Evolutionary conservation across 331 rosid species (phyloP).

Genomic region (Pyracantha coccinea): DNA sequence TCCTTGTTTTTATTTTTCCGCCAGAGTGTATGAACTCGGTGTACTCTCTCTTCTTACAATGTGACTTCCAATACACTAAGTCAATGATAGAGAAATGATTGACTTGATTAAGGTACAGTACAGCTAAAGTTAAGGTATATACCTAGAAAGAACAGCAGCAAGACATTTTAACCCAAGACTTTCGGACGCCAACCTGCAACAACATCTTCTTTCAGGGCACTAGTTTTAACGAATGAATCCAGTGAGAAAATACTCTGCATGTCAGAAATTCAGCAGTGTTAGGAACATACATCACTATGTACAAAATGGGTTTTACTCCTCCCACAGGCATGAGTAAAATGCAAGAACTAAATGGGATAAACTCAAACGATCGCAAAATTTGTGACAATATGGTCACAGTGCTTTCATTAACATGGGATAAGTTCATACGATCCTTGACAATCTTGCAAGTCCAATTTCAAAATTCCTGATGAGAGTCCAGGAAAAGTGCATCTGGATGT

Average conservation of each 20-base stretch:
- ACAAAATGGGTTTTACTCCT: neutral
- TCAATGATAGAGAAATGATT: neutral
- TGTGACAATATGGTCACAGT: too few species aligned
- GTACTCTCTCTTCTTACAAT: neutral
- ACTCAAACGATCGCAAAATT: too few species aligned
- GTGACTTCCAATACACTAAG: neutral
- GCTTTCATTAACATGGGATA: too few species aligned
- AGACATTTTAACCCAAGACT: constrained; percentile 51
- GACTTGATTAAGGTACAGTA: neutral
- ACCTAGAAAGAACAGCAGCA: neutral
- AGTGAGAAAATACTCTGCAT: constrained; percentile 63
- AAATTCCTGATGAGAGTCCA: too few species aligned
- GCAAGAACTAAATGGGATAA: too few species aligned
- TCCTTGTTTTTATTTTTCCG: neutral
- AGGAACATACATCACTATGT: neutral
- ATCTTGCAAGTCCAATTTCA: too few species aligned
- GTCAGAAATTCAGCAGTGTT: constrained; percentile 6
- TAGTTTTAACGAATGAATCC: constrained; percentile 74
- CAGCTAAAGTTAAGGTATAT: neutral
- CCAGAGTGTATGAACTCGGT: neutral
- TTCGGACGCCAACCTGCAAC: constrained; percentile 96
- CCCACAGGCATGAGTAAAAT: neutral
- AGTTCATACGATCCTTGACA: too few species aligned
- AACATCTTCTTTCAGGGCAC: constrained; percentile 71
- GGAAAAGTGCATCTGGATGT: too few species aligned